Evolutionary conservation across 2,329 filamentous ascomycete species (phyloP), one percentile per base, ranked within the genome.

Genomic region (Mycocentrospora acerina): DNA sequence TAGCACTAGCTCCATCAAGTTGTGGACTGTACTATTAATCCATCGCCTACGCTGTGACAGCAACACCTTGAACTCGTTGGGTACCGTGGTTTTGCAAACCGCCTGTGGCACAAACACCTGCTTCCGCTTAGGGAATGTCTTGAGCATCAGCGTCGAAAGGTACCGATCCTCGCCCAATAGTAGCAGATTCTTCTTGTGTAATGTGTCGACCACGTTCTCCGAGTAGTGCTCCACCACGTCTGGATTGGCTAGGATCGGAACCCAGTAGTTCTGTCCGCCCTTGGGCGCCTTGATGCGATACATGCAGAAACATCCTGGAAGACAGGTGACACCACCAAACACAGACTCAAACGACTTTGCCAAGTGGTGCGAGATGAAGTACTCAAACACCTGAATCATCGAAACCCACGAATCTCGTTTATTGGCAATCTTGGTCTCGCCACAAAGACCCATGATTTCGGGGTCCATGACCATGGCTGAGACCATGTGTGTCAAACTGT

Each of bases 271-370:
- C 67, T 97, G 90, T 17, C 87, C 91, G 51, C 93, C 93, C 74
- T 98, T 98, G 44, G 93, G 94, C 19, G 93, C 88, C 73, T 98
- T 98, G 80, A 98, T 97, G 61, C 93, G 88, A 75, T 98, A 98
- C 94, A 98, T 98, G 78, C 90, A 96, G 83, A 98, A 98, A 77
- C 93, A 98, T 51, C 93, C 93, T 12, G 93, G 93, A 55, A 98
- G 77, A 78, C 93, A 98, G 50, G 93, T 98, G 45, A 98, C 93
- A 86, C 93, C 93, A 71, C 93, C 93, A 70, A 98, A 98, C 52
- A 96, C 87, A 1, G 90, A 96, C 70, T 98, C 93, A 71, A 98
- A 98, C 4, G 91, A 90, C 72, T 98, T 98, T 60, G 90, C 82
- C 59, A 94, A 79, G 68, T 98, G 94, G 69, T 98, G 93, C 2